A percentile compares a stretch with the other conserved stretches of the same genome.
Evolutionary conservation across 1,284 basidiomycete species (phyloP).

Genomic region (Coniferiporia sulphurascens): DNA sequence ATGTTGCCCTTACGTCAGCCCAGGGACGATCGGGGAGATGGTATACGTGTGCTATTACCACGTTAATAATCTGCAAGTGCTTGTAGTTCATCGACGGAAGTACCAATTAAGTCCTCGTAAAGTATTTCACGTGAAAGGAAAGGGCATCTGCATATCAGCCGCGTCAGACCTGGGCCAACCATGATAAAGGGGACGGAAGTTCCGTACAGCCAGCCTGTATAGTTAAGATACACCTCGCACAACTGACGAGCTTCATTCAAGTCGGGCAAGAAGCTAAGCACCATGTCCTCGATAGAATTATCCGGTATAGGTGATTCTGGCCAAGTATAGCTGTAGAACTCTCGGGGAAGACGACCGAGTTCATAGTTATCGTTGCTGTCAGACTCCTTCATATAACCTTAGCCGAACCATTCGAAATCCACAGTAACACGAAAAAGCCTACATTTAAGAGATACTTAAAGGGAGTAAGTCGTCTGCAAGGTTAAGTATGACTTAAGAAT

Average conservation of each 20-base stretch:
- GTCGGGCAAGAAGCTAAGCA: constrained; percentile 42
- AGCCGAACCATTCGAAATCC: not conserved
- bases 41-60: constrained; percentile 28
- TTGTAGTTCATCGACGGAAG: not conserved
- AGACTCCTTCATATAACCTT: constrained; percentile 6
- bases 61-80: constrained; percentile 23
- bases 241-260: constrained; percentile 49
- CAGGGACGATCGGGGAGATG: constrained; percentile 16
- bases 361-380: constrained; percentile 13
- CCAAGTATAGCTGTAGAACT: constrained; percentile 16
- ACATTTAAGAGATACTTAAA: constrained; percentile 14
- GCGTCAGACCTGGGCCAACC: not conserved
- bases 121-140: constrained; percentile 11
- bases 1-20: constrained; percentile 11
- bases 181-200: not conserved
- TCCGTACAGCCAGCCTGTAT: constrained; percentile 46
- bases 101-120: constrained; percentile 16
- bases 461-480: not conserved
- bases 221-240: constrained; percentile 51
- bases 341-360: constrained; percentile 10
- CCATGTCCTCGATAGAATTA: constrained; percentile 32
- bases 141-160: constrained; percentile 20
- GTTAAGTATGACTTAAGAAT: not conserved
- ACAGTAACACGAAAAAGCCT: not conserved
- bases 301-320: constrained; percentile 22